These are phyloP conservation scores for Meyerozyma sp. DNA, from an alignment of 1,139 yeast genomes.

Conservation along the genomic window DNA sequence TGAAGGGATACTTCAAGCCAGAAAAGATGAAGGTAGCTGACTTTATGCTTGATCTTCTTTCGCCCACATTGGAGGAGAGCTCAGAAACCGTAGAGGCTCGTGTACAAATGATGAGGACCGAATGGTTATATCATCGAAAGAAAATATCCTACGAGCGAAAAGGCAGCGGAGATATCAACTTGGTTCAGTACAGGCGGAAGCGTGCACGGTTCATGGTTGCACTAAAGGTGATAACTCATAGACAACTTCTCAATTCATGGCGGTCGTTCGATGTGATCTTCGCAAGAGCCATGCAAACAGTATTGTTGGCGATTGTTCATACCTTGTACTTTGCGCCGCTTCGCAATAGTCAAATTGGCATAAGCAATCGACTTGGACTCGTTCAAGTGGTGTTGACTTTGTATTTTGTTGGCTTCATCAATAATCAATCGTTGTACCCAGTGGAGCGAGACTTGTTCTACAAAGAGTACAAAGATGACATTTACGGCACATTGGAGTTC, in stretches of 20 bases:
- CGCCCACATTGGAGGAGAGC: slow-evolving; percentile 10
- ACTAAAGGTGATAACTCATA: slow-evolving; percentile 10
- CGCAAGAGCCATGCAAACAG: slow-evolving; percentile 16
- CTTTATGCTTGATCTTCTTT: slow-evolving; percentile 14
- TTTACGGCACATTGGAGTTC: slow-evolving; percentile 17
- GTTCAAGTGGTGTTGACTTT: slow-evolving; percentile 18
- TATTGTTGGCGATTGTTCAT: slow-evolving; percentile 15
- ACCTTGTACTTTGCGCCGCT: slow-evolving; percentile 20
- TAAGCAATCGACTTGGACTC: slow-evolving; percentile 19
- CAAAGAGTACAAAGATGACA: slow-evolving; percentile 19
- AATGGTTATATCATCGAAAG: slow-evolving; percentile 7
- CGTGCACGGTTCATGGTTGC: slow-evolving; percentile 16
- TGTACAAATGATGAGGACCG: slow-evolving; percentile 9
- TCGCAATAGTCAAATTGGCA: slow-evolving; percentile 13
- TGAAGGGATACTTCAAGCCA: slow-evolving; percentile 12
- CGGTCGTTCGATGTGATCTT: slow-evolving; percentile 16
- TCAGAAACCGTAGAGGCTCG: slow-evolving; percentile 9
- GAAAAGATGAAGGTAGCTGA: slow-evolving; percentile 14
- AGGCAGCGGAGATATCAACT: neutral
- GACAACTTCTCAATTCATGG: slow-evolving; percentile 14
- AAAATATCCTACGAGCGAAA: neutral
- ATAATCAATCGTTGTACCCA: slow-evolving; percentile 20
- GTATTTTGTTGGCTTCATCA: slow-evolving; percentile 20
- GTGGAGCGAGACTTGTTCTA: slow-evolving; percentile 19
- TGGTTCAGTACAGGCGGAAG: neutral